Conservation (phyloP, 1,139 yeast genomes). For the Eremothecium cymbalariae region DNA sequence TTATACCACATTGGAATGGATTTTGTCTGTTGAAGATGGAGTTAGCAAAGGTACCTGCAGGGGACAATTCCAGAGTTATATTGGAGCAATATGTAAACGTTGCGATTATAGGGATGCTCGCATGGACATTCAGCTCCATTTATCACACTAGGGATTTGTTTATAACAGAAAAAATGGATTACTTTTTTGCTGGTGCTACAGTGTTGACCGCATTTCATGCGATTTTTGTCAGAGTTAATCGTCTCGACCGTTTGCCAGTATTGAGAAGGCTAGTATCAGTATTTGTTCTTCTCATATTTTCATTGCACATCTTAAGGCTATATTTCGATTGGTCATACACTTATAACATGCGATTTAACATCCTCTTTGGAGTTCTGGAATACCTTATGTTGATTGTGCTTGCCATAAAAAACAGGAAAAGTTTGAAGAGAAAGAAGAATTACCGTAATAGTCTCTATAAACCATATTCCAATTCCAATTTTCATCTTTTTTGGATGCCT, state of each 20-base stretch:
- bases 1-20: conserved; percentile 66
- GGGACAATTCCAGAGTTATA: conserved; percentile 14
- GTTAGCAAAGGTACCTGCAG: conserved; percentile 15
- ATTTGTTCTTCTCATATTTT: conserved; percentile 41
- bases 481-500: conserved; percentile 38
- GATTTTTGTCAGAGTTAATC: conserved; percentile 49
- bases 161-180: conserved; percentile 78
- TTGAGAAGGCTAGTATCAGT: conserved; percentile 33
- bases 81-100: conserved; percentile 25
- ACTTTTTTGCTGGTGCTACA: conserved; percentile 86
- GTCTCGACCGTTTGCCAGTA: conserved; percentile 41
- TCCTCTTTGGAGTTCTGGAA: conserved; percentile 67
- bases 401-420: conserved; percentile 29
- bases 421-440: conserved; percentile 13
- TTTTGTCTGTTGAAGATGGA: conserved; percentile 34
- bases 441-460: conserved; percentile 10
- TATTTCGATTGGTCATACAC: conserved; percentile 80
- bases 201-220: conserved; percentile 73
- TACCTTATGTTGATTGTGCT: conserved; percentile 38
- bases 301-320: conserved; percentile 58
- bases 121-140: conserved; percentile 80
- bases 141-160: conserved; percentile 81
- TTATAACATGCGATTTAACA: conserved; percentile 89
- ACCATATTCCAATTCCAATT: conserved; percentile 6
- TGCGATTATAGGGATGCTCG: conserved; percentile 61